Evolutionary conservation across 805 yeast species (phyloP).

Genomic region (Wickerhamia fluorescens): DNA sequence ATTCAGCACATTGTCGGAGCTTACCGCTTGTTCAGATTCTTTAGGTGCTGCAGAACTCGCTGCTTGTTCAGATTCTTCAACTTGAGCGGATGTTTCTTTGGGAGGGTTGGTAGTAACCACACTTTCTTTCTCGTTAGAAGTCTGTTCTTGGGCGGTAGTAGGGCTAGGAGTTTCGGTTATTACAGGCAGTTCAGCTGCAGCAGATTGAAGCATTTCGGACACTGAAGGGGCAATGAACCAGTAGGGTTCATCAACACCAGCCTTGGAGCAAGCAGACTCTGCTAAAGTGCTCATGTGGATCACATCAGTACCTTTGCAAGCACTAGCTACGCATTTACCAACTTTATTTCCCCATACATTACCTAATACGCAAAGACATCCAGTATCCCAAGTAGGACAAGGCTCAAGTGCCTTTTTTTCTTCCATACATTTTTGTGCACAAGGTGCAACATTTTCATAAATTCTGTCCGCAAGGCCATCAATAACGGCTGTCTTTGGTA

Average conservation of each 20-base stretch:
- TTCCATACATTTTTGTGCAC: conserved; percentile 38
- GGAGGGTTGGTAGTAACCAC: too few relatives aligned
- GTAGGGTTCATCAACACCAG: conserved; percentile 29
- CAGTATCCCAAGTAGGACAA: conserved; percentile 42
- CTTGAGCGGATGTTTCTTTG: too few relatives aligned
- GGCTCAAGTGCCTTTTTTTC: conserved; percentile 25
- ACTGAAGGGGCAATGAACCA: conserved; percentile 22
- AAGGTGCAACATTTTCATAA: conserved; percentile 13
- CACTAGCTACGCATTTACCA: conserved; percentile 24
- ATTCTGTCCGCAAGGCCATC: conserved; percentile 40
- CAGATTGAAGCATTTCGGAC: conserved; percentile 17
- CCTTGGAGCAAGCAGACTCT: conserved; percentile 24
- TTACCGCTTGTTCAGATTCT: too few relatives aligned
- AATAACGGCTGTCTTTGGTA: conserved; percentile 40
- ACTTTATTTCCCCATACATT: conserved; percentile 19
- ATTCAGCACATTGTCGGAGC: too few relatives aligned
- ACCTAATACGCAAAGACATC: conserved; percentile 38
- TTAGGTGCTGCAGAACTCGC: too few relatives aligned
- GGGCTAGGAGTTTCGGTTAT: conserved; percentile 7
- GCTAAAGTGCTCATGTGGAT: conserved; percentile 22
- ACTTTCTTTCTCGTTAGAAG: too few relatives aligned
- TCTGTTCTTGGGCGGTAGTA: too few relatives aligned
- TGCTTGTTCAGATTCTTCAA: too few relatives aligned
- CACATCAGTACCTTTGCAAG: conserved; percentile 24
- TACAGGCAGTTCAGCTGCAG: conserved; percentile 15